Evolutionary conservation across 768 basidiomycete species (phyloP).

Genomic region (Macrolepiota albuminosa): DNA sequence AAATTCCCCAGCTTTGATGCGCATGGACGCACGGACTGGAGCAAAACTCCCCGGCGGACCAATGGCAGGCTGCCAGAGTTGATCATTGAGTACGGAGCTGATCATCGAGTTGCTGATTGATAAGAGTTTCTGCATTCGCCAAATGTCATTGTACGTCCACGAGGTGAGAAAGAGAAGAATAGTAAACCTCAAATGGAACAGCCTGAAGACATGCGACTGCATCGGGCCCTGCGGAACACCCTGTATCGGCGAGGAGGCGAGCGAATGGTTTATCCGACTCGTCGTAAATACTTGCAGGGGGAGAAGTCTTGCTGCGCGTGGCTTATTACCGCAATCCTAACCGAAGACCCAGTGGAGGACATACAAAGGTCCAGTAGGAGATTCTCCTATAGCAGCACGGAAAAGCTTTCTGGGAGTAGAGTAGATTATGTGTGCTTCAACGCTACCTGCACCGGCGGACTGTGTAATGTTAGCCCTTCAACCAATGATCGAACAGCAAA

Average conservation of each 20-base stretch:
- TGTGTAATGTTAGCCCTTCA: conserved; percentile 12
- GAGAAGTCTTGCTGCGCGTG: conserved; percentile 43
- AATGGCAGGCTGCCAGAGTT: conserved; percentile 55
- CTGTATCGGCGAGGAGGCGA: conserved; percentile 39
- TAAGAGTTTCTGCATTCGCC: conserved; percentile 41
- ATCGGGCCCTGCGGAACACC: conserved; percentile 34
- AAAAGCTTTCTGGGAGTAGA: conserved; percentile 34
- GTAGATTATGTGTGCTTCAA: conserved; percentile 43
- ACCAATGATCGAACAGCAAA: background rate
- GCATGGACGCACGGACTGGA: conserved; percentile 38
- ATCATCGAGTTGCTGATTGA: conserved; percentile 46
- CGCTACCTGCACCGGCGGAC: conserved; percentile 51
- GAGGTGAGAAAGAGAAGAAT: background rate
- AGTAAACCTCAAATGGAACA: conserved; percentile 38
- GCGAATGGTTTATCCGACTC: conserved; percentile 46
- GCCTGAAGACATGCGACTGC: conserved; percentile 41
- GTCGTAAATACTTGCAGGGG: conserved; percentile 41
- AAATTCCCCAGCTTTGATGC: conserved; percentile 44
- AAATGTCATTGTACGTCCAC: no score
- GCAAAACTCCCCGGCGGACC: conserved; percentile 48
- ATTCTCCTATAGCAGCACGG: conserved; percentile 49
- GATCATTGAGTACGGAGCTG: conserved; percentile 37
- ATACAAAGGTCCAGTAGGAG: conserved; percentile 50
- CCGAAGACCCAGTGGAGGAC: conserved; percentile 7
- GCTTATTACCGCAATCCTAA: background rate